Conservation (phyloP, 768 basidiomycete species). For the Mycena indigotica region DNA sequence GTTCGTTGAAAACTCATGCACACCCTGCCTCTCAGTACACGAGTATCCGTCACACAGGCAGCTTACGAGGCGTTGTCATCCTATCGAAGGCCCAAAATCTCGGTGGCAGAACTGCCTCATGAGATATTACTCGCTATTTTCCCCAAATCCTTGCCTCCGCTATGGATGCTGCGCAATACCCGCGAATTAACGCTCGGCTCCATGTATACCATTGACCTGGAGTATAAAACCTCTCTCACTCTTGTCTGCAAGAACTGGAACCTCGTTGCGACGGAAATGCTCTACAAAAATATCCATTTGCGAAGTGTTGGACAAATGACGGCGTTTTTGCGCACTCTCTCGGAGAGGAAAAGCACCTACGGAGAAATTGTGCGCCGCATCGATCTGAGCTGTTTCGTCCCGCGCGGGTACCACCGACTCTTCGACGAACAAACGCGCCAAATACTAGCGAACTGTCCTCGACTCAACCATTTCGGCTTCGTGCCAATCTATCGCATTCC, state of each 20-base stretch:
- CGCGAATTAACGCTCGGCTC: conserved; percentile 20
- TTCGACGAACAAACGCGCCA: conserved; percentile 5
- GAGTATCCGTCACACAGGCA: too few species aligned
- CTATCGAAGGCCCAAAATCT: too few species aligned
- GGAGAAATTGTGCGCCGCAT: conserved; percentile 19
- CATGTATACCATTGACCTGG: conserved; percentile 26
- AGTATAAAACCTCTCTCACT: conserved; percentile 24
- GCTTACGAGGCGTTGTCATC: too few species aligned
- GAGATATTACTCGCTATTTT: conserved; percentile 32
- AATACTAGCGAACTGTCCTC: conserved; percentile 2
- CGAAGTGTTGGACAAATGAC: conserved; percentile 27
- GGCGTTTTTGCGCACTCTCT: conserved; percentile 24
- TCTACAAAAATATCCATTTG: conserved; percentile 31
- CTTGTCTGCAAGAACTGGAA: conserved; percentile 33
- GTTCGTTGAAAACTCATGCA: neutral
- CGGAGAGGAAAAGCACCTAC: conserved; percentile 7
- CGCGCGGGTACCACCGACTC: conserved; percentile 10
- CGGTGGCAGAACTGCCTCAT: conserved; percentile 15
- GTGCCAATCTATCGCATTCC: neutral
- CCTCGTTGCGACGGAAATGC: conserved; percentile 22
- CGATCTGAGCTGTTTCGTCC: conserved; percentile 15
- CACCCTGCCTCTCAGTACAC: neutral
- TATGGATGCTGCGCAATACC: conserved; percentile 25
- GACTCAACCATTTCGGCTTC: conserved; percentile 7
- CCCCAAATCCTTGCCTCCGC: conserved; percentile 26